phyloP scores from a whole-genome alignment of 306 rosid species.

The Corylus heterophylla region DNA sequence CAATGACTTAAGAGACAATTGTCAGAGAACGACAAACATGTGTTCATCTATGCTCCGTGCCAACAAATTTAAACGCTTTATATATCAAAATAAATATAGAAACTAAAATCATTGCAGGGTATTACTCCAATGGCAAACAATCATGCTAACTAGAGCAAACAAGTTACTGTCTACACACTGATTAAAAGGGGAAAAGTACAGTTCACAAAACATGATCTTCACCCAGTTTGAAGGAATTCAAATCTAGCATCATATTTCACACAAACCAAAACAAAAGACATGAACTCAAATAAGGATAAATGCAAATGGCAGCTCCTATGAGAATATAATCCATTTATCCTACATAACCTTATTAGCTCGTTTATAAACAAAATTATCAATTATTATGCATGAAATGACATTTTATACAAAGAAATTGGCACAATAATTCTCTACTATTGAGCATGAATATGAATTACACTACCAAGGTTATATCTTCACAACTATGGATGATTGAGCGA shows the following conservation, averaged over 20 bases:
- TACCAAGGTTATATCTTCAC: no score
- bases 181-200: background rate
- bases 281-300: background rate
- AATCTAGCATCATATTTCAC: background rate
- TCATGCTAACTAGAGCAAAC: background rate
- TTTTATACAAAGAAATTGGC: no score
- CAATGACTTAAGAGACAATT: background rate
- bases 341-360: background rate
- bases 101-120: background rate
- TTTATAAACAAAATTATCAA: no score
- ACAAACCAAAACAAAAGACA: background rate
- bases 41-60: background rate
- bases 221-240: background rate
- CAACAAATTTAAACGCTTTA: background rate
- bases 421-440: no score
- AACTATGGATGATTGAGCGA: no score
- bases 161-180: background rate
- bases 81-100: background rate
- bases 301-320: background rate
- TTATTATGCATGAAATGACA: no score
- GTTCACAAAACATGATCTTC: background rate
- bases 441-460: no score
- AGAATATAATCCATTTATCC: background rate
- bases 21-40: background rate
- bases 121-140: background rate